phyloP scores from a whole-genome alignment of 148 eudicot species.

The Drosera capensis region DNA sequence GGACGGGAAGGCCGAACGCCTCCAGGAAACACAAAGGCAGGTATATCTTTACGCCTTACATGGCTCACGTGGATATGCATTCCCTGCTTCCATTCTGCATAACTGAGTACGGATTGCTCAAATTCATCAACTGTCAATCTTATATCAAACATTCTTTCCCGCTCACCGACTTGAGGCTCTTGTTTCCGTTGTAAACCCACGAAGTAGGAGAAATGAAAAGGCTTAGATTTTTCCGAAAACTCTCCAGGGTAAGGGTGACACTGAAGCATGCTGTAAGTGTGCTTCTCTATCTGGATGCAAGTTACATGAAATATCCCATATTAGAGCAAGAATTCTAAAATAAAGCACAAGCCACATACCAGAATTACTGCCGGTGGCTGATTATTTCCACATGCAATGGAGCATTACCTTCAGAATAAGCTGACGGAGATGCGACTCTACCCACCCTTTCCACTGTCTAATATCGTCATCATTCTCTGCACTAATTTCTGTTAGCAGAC shows the following conservation, averaged over 20 bases:
- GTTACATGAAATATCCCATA: slow-evolving; percentile 5
- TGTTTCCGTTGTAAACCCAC: neutral
- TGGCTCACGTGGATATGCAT: neutral
- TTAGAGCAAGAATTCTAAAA: slow-evolving; percentile 5
- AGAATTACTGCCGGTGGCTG: neutral
- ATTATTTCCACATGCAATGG: too few species aligned
- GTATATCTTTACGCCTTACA: neutral
- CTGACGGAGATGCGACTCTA: slow-evolving; percentile 73
- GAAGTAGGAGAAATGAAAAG: slow-evolving; percentile 9
- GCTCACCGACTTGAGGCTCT: slow-evolving; percentile 1
- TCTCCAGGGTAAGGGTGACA: neutral
- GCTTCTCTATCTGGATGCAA: neutral
- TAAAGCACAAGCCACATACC: neutral
- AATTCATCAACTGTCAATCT: neutral
- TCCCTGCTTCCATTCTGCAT: neutral
- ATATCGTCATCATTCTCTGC: slow-evolving; percentile 69
- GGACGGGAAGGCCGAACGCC: neutral
- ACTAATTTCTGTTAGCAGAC: slow-evolving; percentile 63
- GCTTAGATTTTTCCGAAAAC: neutral
- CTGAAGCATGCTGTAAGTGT: neutral
- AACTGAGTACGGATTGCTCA: neutral
- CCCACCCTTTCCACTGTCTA: slow-evolving; percentile 90
- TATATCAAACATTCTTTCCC: neutral
- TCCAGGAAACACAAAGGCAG: neutral
- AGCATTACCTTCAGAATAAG: slow-evolving; percentile 69